Evolutionary conservation across 768 basidiomycete genomes (phyloP).

Genomic region (Russula compacta): DNA sequence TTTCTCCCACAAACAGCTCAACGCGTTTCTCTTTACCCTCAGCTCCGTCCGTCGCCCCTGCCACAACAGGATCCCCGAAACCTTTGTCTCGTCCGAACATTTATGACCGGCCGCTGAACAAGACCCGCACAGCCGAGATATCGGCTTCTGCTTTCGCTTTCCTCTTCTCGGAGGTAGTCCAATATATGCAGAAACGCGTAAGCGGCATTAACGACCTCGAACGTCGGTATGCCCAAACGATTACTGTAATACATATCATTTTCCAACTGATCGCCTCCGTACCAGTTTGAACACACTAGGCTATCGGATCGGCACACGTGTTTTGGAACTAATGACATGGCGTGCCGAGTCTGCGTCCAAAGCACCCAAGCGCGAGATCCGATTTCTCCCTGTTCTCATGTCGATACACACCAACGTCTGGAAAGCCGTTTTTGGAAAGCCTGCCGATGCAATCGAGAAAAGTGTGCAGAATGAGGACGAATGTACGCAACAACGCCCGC

Average conservation of each 20-base stretch:
- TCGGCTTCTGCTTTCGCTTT: constrained; percentile 78
- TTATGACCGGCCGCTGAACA: constrained; percentile 85
- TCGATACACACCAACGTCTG: constrained; percentile 93
- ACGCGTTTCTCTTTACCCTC: constrained; percentile 65
- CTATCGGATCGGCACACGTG: constrained; percentile 81
- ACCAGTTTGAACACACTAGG: constrained; percentile 86
- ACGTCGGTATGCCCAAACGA: constrained; percentile 50
- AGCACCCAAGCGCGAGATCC: constrained; percentile 86
- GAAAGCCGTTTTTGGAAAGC: constrained; percentile 86
- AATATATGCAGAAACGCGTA: constrained; percentile 94
- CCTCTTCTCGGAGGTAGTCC: constrained; percentile 86
- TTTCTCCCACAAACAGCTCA: constrained; percentile 50
- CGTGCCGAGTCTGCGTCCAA: constrained; percentile 70
- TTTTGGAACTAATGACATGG: constrained; percentile 82
- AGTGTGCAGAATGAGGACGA: constrained; percentile 96
- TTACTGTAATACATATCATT: not conserved
- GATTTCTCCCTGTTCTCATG: constrained; percentile 87
- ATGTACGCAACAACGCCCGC: constrained; percentile 41
- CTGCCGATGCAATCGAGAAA: constrained; percentile 92
- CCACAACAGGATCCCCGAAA: constrained; percentile 29
- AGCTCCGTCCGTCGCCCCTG: constrained; percentile 39
- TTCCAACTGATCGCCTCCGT: not conserved
- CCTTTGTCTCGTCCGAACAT: constrained; percentile 55
- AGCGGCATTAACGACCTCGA: constrained; percentile 94
- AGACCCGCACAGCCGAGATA: constrained; percentile 77